Base-by-base conservation (phyloP, 805 yeast genomes). In the Blastobotrys peoriensis region DNA sequence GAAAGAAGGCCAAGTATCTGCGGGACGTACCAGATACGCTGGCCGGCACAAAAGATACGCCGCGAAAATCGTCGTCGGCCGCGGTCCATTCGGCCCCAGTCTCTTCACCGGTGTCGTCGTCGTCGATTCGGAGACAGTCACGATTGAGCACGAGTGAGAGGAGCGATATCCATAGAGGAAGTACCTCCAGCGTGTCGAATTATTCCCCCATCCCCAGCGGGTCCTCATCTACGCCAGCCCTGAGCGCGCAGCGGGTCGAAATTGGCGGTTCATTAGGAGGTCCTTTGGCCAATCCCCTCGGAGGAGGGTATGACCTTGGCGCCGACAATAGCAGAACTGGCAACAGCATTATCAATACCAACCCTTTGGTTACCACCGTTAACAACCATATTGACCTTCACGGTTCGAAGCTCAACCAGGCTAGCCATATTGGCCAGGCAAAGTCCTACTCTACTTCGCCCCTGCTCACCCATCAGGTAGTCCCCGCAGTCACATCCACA, bases 1-100 rank as follows among this genome's bases (percentile, higher is more conserved):
- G 98, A 38, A 88, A 87, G 64, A 84, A 85, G 65, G 70, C 70
- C n/a, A 91, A 91, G 62, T 89, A 89, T 52, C 63, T 89, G 43
- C 69, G 76, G 23, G 93, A 82, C 47, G 77, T 75, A 3, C 76
- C 78, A 1, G 67, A 65, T 22, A 36, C 40, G 9, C 43, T 51
- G 2, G 47, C 55, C 36, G 18, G 17, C 1, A 30, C 36, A 21
- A 38, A 25, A 28, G 45, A 10, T 48, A 25, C 10, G 10, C 30
- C 30, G 13, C 13, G 8, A 25, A 13, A 8, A 25, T 8, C 8
- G 10, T 25, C 30, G 8, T 25, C 30, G 10, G 13, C 30, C 10
- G 30, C 13, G 10, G 13, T 25, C 30, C 10, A 13, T 8, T 25
- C 30, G 13, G 8, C 30, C 8, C 13, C 30, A 25, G 30, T 25